These are phyloP conservation scores for Pichia sp. DNA, from an alignment of 1,139 yeast species.

Conservation along the genomic window DNA sequence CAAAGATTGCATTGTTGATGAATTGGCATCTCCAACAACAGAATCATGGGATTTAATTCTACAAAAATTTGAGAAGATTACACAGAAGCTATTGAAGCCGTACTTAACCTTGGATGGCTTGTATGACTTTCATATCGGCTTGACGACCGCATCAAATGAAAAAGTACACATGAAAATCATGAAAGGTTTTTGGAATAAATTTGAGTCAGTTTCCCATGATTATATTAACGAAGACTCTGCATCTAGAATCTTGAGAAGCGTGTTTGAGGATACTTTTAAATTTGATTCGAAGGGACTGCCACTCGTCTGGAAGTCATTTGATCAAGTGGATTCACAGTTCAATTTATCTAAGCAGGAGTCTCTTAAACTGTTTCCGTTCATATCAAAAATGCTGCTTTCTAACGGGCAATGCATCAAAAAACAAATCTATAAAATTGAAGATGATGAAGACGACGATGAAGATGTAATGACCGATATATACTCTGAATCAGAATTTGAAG, in stretches of 20 bases:
- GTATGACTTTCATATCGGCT: constrained; percentile 62
- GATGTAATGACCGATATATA: constrained; percentile 32
- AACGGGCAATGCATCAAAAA: constrained; percentile 43
- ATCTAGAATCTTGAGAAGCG: constrained; percentile 49
- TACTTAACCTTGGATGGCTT: constrained; percentile 10
- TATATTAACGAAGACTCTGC: constrained; percentile 51
- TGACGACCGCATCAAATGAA: constrained; percentile 34
- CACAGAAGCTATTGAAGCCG: constrained; percentile 18
- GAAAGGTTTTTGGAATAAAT: constrained; percentile 55
- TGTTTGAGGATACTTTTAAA: constrained; percentile 75
- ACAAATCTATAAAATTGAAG: constrained; percentile 40
- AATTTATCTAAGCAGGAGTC: constrained; percentile 52
- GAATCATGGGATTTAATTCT: constrained; percentile 58
- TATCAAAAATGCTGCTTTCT: constrained; percentile 47
- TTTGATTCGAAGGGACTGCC: constrained; percentile 78
- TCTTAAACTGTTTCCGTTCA: constrained; percentile 47
- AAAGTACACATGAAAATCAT: constrained; percentile 37
- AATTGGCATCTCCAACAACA: constrained; percentile 36
- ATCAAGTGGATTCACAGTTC: constrained; percentile 64
- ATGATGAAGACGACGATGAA: constrained; percentile 33
- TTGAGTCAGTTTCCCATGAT: constrained; percentile 52
- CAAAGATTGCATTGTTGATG: constrained; percentile 33
- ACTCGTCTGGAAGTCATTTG: constrained; percentile 65
- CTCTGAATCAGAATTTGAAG: constrained; percentile 21
- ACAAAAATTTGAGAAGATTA: constrained; percentile 36